Conservation (phyloP, 1,284 basidiomycete species). For the Ustilago sp. region DNA sequence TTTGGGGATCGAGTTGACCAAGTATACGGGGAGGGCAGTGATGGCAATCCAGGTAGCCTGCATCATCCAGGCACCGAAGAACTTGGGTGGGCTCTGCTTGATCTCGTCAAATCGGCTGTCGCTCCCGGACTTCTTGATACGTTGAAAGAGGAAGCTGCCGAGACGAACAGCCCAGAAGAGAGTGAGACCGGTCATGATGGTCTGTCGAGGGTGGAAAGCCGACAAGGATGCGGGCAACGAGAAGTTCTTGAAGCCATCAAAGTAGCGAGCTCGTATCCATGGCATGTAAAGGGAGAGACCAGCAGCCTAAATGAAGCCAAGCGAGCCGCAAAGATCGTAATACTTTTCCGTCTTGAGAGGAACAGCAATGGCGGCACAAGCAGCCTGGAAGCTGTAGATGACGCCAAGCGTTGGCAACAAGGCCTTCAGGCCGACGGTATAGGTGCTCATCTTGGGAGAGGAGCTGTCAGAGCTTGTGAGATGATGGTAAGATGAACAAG, state of each 20-base stretch:
- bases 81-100: constrained; percentile 76
- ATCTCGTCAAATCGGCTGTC: constrained; percentile 80
- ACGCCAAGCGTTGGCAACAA: constrained; percentile 55
- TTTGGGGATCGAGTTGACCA: constrained; percentile 77
- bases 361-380: constrained; percentile 50
- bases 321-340: constrained; percentile 72
- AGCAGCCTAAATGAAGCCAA: constrained; percentile 78
- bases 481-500: no score
- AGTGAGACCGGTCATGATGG: constrained; percentile 74
- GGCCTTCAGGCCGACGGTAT: constrained; percentile 51
- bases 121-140: constrained; percentile 73
- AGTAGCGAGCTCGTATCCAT: constrained; percentile 42
- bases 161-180: constrained; percentile 77
- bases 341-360: constrained; percentile 60
- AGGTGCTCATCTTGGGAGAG: constrained; percentile 39
- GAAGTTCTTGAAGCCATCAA: constrained; percentile 50
- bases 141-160: constrained; percentile 76
- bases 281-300: constrained; percentile 76
- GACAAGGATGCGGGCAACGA: constrained; percentile 56
- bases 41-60: constrained; percentile 81
- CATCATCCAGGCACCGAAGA: constrained; percentile 78
- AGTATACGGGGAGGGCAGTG: constrained; percentile 73
- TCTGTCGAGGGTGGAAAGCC: constrained; percentile 76
- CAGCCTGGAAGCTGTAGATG: constrained; percentile 60
- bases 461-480: background rate